Evolutionary conservation across 129 eudicot species (phyloP).

Genomic region (Scalesia atractyloides): DNA sequence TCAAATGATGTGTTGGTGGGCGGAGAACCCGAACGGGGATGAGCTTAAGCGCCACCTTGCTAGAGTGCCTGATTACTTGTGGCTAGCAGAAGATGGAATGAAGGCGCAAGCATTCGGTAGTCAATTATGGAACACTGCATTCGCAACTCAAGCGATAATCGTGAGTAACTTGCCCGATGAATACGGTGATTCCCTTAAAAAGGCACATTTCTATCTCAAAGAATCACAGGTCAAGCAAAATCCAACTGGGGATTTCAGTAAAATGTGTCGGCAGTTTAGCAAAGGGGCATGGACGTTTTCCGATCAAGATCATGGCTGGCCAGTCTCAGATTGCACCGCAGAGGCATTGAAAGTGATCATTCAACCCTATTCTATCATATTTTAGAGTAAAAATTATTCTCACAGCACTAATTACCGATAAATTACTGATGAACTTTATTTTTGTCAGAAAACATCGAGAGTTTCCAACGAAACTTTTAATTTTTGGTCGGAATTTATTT

Average conservation of each 20-base stretch:
- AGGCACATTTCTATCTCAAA: slow-evolving; percentile 61
- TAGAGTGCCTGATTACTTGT: slow-evolving; percentile 63
- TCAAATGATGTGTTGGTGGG: slow-evolving; percentile 88
- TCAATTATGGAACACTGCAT: slow-evolving; percentile 56
- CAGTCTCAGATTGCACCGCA: slow-evolving; percentile 69
- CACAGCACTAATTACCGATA: no score
- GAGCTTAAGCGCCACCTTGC: slow-evolving; percentile 67
- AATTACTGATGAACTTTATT: no score
- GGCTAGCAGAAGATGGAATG: slow-evolving; percentile 91
- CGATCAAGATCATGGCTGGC: slow-evolving; percentile 77
- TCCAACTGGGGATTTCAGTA: slow-evolving; percentile 36
- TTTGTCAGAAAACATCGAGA: no score
- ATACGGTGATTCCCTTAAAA: slow-evolving; percentile 62
- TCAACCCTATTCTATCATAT: not conserved
- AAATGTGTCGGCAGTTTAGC: slow-evolving; percentile 40
- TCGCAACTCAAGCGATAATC: slow-evolving; percentile 68
- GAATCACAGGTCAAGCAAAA: slow-evolving; percentile 66
- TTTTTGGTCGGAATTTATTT: no score
- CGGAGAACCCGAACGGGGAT: slow-evolving; percentile 57
- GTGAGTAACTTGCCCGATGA: slow-evolving; percentile 68
- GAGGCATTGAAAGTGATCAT: slow-evolving; percentile 52
- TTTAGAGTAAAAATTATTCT: no score
- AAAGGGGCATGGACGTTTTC: slow-evolving; percentile 80
- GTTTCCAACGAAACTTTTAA: no score
- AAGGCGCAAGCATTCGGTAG: slow-evolving; percentile 69